These are phyloP conservation scores for Barnettozyma hawaiiensis DNA, from an alignment of 1,139 yeast genomes.

Conservation along the genomic window DNA sequence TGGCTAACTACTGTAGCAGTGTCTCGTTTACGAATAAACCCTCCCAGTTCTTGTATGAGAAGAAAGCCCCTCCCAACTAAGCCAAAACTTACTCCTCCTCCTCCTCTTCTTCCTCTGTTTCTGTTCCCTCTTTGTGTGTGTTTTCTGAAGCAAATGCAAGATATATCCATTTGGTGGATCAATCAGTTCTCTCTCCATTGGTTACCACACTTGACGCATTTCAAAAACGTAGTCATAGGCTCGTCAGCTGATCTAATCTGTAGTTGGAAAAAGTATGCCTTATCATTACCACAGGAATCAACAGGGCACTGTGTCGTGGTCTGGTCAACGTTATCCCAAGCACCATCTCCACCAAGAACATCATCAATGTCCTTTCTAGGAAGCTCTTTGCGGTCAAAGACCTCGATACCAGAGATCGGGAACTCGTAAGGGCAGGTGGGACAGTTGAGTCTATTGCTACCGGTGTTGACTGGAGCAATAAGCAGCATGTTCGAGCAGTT, in stretches of 20 bases:
- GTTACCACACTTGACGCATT: conserved; percentile 86
- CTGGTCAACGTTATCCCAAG: conserved; percentile 98
- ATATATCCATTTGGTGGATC: background rate
- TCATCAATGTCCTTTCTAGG: conserved; percentile 92
- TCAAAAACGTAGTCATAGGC: conserved; percentile 94
- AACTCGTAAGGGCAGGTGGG: conserved; percentile 94
- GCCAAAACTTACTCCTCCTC: too few relatives aligned
- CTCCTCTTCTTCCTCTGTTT: too few relatives aligned
- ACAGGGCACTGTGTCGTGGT: conserved; percentile 85
- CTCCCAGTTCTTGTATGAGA: too few relatives aligned
- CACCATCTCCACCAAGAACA: conserved; percentile 94
- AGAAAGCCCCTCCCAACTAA: too few relatives aligned
- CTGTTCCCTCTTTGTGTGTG: too few relatives aligned
- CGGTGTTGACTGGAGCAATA: conserved; percentile 34
- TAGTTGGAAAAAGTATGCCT: conserved; percentile 94
- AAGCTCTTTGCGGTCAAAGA: conserved; percentile 77
- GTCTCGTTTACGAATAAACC: too few relatives aligned
- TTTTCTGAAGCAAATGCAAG: conserved; percentile 30
- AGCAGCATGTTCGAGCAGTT: conserved; percentile 86
- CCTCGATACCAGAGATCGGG: conserved; percentile 74
- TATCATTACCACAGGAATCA: conserved; percentile 78
- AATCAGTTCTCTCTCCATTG: conserved; percentile 87
- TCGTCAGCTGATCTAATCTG: conserved; percentile 79
- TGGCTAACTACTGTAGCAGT: too few relatives aligned
- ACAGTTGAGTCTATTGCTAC: conserved; percentile 53